These are phyloP conservation scores for Fusarium sp. DNA, from an alignment of 2,329 filamentous ascomycete species.

Conservation along the genomic window DNA sequence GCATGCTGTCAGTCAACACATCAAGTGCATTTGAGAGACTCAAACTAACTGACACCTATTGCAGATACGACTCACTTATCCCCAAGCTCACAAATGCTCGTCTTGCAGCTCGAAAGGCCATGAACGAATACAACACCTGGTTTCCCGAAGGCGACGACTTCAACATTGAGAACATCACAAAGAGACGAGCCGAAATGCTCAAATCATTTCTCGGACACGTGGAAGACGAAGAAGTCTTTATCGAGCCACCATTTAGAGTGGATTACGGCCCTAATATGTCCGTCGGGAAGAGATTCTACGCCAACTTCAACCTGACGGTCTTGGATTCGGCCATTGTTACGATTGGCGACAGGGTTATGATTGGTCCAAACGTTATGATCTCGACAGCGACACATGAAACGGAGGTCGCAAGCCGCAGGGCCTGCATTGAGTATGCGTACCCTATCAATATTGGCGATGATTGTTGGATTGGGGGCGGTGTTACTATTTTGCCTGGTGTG, in stretches of 20 bases:
- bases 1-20: conserved; percentile 59
- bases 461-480: conserved; percentile 78
- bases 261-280: conserved; percentile 72
- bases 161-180: neutral
- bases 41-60: accelerated
- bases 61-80: conserved; percentile 57
- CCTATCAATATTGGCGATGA: conserved; percentile 59
- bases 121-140: conserved; percentile 63
- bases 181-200: conserved; percentile 51
- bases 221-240: conserved; percentile 58
- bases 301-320: conserved; percentile 62
- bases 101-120: conserved; percentile 59
- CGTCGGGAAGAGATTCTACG: conserved; percentile 66
- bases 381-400: conserved; percentile 63
- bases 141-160: conserved; percentile 51
- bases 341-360: conserved; percentile 61
- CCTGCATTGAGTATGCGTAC: conserved; percentile 59
- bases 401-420: conserved; percentile 57
- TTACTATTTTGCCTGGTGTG: conserved; percentile 80
- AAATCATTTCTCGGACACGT: conserved; percentile 55
- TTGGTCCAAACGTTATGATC: conserved; percentile 63
- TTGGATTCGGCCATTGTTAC: conserved; percentile 62
- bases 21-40: accelerated
- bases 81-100: conserved; percentile 57
- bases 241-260: conserved; percentile 67